A percentile compares a stretch with the other conserved stretches of the same genome.
Evolutionary conservation across 2,329 filamentous ascomycete genomes (phyloP).

Genomic region (Neopestalotiopsis clavispora): DNA sequence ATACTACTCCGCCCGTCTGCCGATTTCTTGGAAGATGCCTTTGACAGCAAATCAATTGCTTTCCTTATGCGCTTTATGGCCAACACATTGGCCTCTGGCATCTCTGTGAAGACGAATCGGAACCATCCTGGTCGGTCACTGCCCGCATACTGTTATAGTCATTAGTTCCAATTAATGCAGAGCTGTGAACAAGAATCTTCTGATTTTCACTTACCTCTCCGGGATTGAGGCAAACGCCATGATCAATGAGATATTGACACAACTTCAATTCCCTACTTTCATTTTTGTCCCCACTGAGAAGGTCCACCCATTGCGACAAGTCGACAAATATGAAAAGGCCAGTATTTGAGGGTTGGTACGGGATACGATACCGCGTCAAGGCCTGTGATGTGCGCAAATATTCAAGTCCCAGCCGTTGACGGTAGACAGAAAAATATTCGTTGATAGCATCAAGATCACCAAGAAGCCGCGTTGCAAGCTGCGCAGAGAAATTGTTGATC

Average conservation of each 20-base stretch:
- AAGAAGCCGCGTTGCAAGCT: neutral
- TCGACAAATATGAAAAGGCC: conserved; percentile 6
- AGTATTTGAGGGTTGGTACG: neutral
- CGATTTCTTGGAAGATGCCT: neutral
- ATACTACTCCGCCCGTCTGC: neutral
- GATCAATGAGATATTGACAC: neutral
- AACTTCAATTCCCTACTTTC: neutral
- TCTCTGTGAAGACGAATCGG: conserved; percentile 1
- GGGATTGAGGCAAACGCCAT: neutral
- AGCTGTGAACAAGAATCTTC: neutral
- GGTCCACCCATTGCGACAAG: neutral
- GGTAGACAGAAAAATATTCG: neutral
- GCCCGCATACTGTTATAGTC: neutral
- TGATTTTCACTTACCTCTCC: neutral
- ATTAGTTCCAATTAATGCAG: neutral
- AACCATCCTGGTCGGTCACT: neutral
- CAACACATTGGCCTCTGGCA: neutral
- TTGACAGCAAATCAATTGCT: neutral
- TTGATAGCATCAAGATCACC: neutral
- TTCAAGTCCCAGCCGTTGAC: neutral
- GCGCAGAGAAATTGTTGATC: neutral
- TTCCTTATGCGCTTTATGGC: neutral
- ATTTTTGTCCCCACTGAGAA: neutral
- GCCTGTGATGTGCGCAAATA: neutral
- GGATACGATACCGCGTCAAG: neutral